phyloP scores from a whole-genome alignment of 2,329 filamentous ascomycete genomes.

The Trichoderma semiorbis region DNA sequence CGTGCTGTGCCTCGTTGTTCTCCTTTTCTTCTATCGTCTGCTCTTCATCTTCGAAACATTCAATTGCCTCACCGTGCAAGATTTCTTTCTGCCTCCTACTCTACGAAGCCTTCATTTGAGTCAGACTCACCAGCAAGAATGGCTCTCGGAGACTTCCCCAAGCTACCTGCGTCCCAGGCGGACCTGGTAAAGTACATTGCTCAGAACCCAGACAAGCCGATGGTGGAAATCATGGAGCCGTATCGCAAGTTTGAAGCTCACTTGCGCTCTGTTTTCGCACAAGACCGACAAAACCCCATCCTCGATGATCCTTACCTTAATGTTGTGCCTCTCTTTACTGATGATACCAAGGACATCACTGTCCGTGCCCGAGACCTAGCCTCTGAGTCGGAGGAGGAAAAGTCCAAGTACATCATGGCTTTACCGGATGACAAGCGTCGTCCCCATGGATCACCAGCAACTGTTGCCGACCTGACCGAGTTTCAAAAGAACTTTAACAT shows the following conservation, averaged over 20 bases:
- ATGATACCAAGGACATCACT: constrained; percentile 54
- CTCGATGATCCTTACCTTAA: constrained; percentile 59
- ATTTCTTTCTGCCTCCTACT: background rate
- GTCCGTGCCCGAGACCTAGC: constrained; percentile 59
- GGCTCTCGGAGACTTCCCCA: constrained; percentile 39
- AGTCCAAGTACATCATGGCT: constrained; percentile 66
- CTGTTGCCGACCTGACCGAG: constrained; percentile 63
- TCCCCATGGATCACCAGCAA: constrained; percentile 59
- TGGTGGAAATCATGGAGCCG: constrained; percentile 59
- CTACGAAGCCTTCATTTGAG: background rate
- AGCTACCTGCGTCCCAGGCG: constrained; percentile 44
- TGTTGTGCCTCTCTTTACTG: constrained; percentile 62
- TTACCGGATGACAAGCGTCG: constrained; percentile 61
- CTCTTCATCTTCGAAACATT: background rate
- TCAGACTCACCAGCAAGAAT: constrained; percentile 28
- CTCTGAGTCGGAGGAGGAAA: constrained; percentile 56
- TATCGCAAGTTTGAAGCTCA: constrained; percentile 66
- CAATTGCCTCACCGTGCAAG: background rate
- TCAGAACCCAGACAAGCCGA: constrained; percentile 48
- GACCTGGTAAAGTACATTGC: constrained; percentile 53
- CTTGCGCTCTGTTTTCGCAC: constrained; percentile 65
- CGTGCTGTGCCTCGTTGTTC: background rate
- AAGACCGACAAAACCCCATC: constrained; percentile 58
- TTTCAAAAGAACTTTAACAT: constrained; percentile 77
- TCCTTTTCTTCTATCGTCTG: background rate